Evolutionary conservation across 164 flowering plant genomes (phyloP).

Genomic region (Protea cynaroides): DNA sequence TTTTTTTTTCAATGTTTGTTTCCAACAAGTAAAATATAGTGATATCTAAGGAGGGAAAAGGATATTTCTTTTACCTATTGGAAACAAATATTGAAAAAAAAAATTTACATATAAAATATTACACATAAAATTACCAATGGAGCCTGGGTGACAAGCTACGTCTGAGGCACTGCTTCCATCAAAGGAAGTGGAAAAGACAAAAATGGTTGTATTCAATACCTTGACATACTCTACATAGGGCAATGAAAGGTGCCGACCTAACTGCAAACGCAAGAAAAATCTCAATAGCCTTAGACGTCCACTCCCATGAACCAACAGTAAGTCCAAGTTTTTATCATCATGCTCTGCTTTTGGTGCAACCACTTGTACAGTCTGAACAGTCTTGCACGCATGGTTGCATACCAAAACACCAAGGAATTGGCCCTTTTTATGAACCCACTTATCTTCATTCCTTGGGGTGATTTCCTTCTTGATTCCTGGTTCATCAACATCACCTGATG

Average conservation of each 20-base stretch:
- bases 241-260: constrained; percentile 80
- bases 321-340: constrained; percentile 78
- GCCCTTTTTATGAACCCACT: constrained; percentile 76
- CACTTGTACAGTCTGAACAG: constrained; percentile 92
- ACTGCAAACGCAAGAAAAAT: constrained; percentile 74
- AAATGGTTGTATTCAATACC: constrained; percentile 36
- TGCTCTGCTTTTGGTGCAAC: constrained; percentile 96
- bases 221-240: constrained; percentile 93
- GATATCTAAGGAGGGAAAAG: no score
- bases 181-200: not conserved
- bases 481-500: constrained; percentile 52
- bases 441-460: constrained; percentile 41
- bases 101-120: no score
- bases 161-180: not conserved
- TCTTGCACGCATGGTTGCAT: constrained; percentile 95
- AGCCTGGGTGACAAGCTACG: not conserved
- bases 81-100: no score
- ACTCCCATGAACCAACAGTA: constrained; percentile 85
- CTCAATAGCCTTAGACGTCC: constrained; percentile 73
- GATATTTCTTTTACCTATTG: no score
- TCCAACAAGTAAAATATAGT: no score
- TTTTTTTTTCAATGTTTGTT: no score
- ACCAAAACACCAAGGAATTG: constrained; percentile 81
- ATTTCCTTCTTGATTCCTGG: constrained; percentile 34
- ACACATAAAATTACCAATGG: no score